Evolutionary conservation across 495 filamentous ascomycete species (phyloP), one percentile per base, ranked within the genome.

Genomic region (Aspergillus kassunensis): DNA sequence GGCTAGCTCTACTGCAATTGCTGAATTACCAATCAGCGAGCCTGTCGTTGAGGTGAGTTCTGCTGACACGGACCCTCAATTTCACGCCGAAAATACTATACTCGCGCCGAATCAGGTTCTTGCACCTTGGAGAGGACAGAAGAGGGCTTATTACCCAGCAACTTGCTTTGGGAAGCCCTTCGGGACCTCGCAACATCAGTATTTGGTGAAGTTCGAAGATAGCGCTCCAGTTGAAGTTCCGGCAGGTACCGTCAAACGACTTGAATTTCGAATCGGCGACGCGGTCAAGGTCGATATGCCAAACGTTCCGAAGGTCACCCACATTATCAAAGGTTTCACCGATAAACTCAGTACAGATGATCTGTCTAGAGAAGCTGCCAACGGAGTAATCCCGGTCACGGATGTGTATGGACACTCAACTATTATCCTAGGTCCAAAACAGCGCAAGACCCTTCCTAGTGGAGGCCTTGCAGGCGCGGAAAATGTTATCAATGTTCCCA

Each of bases 281-380:
- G 64, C 56, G 4, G 75, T 80, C 34, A 81, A 81, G 54, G 70
- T 81, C 9, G 76, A 80, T 21, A 70, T 74, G 57, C 66, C 55
- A 5, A 68, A 66, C 47, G 56, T 73, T 25, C 75, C 75, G 6
- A 77, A 70, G 34, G 62, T 75, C 30, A 74, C 67, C 0, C 77
- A 77, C 44, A 65, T 76, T 29, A 65, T 80, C 34, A 64, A 67
- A 31, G 72, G 75, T 5, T 68, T 79, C 33, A 60, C 63, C 3
- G 62, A 74, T 53, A 69, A 69, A 33, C 63, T 74, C 19, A 67
- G 64, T 18, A 50, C 40, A 6, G 69, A 72, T 33, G 67, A 71
- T 4, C 47, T 76, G 9, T 37, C 46, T 8, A 58, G 61, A 13
- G 64, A 59, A 6, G 54, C 58, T 1, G 52, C 48, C 1, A 64